Evolutionary conservation across 176 grass and related monocot genomes (phyloP).

Genomic region (Neostapfia colusana): DNA sequence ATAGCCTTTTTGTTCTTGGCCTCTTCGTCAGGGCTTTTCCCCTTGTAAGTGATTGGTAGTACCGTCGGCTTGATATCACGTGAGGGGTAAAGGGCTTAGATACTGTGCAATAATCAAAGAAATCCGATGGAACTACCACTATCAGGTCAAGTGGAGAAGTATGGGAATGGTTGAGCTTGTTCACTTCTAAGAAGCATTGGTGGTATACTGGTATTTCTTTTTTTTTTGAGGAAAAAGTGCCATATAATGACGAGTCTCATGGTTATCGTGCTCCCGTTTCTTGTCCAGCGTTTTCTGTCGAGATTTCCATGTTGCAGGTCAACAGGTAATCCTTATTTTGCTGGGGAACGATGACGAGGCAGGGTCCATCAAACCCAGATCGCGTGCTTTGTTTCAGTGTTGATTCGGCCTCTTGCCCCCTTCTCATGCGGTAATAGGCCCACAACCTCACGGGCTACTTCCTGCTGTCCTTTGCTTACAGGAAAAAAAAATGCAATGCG

Average conservation of each 20-base stretch:
- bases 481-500: no score
- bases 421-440: no score
- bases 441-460: no score
- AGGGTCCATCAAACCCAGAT: no score
- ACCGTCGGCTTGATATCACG: conserved; percentile 53
- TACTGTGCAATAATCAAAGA: conserved; percentile 44
- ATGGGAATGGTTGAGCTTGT: conserved; percentile 55
- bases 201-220: neutral
- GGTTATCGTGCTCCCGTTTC: neutral
- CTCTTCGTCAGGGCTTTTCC: conserved; percentile 37
- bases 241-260: neutral
- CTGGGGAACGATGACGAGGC: neutral
- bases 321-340: neutral
- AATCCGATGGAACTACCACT: conserved; percentile 66
- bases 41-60: conserved; percentile 58
- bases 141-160: conserved; percentile 60
- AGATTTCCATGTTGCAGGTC: neutral
- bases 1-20: conserved; percentile 60
- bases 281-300: no score
- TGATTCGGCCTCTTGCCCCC: no score
- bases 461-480: no score
- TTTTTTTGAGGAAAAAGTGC: conserved; percentile 6
- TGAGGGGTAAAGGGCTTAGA: conserved; percentile 36
- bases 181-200: conserved; percentile 35
- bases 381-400: no score